Evolutionary conservation across 139 green algal genomes (phyloP).

Genomic region (Marvania coccoides): DNA sequence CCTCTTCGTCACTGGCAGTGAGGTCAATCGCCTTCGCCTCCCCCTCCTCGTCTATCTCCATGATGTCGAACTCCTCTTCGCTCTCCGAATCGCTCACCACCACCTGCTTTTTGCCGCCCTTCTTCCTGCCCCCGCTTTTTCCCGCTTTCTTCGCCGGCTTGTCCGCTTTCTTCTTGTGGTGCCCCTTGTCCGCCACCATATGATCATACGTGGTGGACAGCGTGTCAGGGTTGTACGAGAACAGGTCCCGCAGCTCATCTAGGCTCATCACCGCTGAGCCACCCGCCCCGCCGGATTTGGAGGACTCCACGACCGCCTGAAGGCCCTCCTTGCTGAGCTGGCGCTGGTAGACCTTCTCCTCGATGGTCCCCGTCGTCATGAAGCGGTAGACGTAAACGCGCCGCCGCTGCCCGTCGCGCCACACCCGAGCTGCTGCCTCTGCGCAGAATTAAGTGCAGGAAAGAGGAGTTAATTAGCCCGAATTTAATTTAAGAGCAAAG

Average conservation of each 20-base stretch:
- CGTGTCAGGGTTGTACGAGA: conserved; percentile 53
- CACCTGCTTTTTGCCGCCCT: conserved; percentile 3
- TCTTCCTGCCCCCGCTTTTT: not conserved
- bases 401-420: conserved; percentile 96
- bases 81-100: not conserved
- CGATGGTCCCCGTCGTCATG: conserved; percentile 88
- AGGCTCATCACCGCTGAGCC: conserved; percentile 59
- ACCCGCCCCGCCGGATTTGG: not conserved
- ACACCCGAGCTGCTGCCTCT: conserved; percentile 70
- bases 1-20: not conserved
- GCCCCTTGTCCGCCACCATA: conserved; percentile 23
- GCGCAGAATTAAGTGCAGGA: not conserved
- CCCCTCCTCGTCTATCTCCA: not conserved
- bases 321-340: conserved; percentile 83
- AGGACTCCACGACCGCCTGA: conserved; percentile 34
- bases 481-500: no score
- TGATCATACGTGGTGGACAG: conserved; percentile 77
- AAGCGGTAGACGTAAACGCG: conserved; percentile 96
- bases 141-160: not conserved
- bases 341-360: conserved; percentile 98
- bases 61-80: not conserved
- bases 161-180: not conserved
- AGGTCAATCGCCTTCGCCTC: not conserved
- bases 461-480: no score
- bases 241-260: conserved; percentile 92